Base-by-base conservation (phyloP, 495 filamentous ascomycete species). In the Haplographium delicatum region DNA sequence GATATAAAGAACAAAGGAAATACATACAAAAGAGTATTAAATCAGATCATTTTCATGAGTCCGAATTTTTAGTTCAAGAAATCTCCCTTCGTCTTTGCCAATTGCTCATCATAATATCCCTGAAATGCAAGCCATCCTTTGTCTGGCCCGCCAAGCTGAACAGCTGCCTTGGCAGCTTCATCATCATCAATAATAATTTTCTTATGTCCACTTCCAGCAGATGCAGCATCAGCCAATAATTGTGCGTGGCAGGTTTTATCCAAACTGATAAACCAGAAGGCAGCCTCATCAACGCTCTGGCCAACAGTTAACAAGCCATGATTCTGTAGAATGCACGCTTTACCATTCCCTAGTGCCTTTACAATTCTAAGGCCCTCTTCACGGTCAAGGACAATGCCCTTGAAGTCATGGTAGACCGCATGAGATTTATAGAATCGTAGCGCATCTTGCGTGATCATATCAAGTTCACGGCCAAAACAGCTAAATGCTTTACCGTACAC, bases 161-260 rank as follows among this genome's bases (percentile, higher is more conserved):
- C 50, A 37, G 66, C 60, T 5, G 72, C 73, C 44, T 66, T 72
- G n/a, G 56, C 60, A 3, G 74, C 76, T 54, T 77, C 73, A 31
- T 79, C 74, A 10, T 74, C 67, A 16, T 65, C 62, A 47, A 76
- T 74, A 33, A 78, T 67, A 24, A 78, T 76, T 64, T 72, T 82
- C 68, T 80, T 74, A 33, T 76, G 69, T 6, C 79, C 62, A n/a
- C 72, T 74, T 19, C 69, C 78, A 1, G 72, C 74, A 20, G 46
- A 28, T 1, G 81, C 81, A 1, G 80, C 80, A 50, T 85, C 82
- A 0, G 79, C 81, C 35, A 86, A 65, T 22, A 86, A 65, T 59
- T 86, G 83, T 7, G 79, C 77, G 37, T 83, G 80, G 52, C 82
- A 86, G 20, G 78, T 78, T 55, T 80, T 73, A 47, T 86, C 83